Base-by-base conservation (phyloP, 2,329 filamentous ascomycete species). In the Alternaria sp. region DNA sequence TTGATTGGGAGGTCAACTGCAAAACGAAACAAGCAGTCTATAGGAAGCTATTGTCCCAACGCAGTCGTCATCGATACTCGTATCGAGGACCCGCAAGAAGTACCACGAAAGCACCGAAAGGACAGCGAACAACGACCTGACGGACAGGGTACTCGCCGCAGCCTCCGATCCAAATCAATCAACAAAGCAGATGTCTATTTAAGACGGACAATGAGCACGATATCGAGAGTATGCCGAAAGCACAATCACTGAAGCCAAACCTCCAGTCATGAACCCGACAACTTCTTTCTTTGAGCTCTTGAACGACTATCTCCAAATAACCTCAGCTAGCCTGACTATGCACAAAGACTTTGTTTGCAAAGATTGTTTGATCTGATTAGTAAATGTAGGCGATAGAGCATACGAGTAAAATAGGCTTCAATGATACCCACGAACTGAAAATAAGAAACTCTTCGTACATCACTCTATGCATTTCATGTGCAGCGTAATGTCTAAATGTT, bases 41-140 rank as follows among this genome's bases (percentile, higher is more conserved):
- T 25, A 25, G 11, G 12, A 25, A 20, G 12, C 20, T 43, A 6
- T 43, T 25, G 20, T 11, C 40, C 20, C 20, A 25, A 25, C 40
- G 12, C 20, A 25, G 40, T 43, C 25, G 20, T 43, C 22, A 8
- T 25, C 7, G 10, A 11, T 25, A 20, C 40, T 25, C 12, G 20
- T 43, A 25, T 20, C 11, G 20, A 14, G 20, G 40, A 43, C 18
- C 40, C 40, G 20, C 20, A 43, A 8, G 3, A 43, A n/a, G 46
- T 25, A 50, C 32, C 46, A 36, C 22, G 32, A 50, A 50, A 50
- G 46, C 46, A 30, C 46, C 46, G 46, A 50, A 22, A 50, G 46
- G 14, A 36, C 46, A 36, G 32, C 32, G 30, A 38, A 36, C 46
- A 50, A n/a, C 14, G 10, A 50, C 16, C 9, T 36, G 18, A 32